Conservation (phyloP, 345 rosid species). For the Linum usitatissimum region DNA sequence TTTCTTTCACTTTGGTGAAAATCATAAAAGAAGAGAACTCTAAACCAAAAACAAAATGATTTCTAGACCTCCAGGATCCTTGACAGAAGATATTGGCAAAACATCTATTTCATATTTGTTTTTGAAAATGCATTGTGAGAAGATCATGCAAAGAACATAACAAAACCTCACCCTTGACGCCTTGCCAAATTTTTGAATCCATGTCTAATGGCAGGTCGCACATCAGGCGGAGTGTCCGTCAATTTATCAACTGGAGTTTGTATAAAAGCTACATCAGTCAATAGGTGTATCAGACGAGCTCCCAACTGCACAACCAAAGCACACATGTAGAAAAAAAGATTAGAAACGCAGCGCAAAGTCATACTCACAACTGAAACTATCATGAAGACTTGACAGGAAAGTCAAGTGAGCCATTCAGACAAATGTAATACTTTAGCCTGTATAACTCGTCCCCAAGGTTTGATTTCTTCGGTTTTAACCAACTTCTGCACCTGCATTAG, state of each 20-base stretch:
- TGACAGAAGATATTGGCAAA: not conserved
- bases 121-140: not conserved
- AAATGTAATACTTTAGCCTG: conserved; percentile 65
- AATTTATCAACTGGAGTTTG: conserved; percentile 69
- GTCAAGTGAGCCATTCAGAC: not conserved
- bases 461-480: conserved; percentile 48
- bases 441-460: conserved; percentile 80
- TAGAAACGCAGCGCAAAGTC: not conserved
- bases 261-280: conserved; percentile 74
- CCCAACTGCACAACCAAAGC: conserved; percentile 54
- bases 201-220: conserved; percentile 92
- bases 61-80: not conserved
- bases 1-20: too few species aligned
- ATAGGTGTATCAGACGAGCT: conserved; percentile 66
- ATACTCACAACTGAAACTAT: not conserved
- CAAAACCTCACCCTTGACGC: conserved; percentile 45
- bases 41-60: not conserved
- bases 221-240: conserved; percentile 58
- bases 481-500: conserved; percentile 56
- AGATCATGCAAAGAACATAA: not conserved
- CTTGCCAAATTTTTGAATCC: conserved; percentile 43
- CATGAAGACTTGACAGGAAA: not conserved
- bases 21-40: too few species aligned
- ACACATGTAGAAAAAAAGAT: conserved; percentile 7
- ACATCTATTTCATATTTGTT: too few species aligned